A percentile compares a stretch with the other conserved stretches of the same genome.
These are phyloP conservation scores for Hypoxylon sp. DNA, from an alignment of 2,329 filamentous ascomycete species.

Conservation along the genomic window DNA sequence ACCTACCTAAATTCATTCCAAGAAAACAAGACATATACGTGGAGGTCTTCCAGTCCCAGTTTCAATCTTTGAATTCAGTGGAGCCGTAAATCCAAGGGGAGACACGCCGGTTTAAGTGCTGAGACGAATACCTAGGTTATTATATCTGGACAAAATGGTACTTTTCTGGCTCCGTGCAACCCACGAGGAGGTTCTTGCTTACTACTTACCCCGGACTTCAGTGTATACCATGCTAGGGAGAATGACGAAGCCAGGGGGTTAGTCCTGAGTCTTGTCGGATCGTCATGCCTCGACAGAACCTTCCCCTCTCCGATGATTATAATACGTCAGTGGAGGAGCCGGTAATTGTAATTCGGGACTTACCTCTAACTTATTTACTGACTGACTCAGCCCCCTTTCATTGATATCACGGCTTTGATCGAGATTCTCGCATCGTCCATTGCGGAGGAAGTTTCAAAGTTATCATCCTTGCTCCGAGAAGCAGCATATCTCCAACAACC, in stretches of 20 bases:
- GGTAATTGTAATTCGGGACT: background rate
- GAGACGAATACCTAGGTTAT: no score
- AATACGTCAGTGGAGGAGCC: background rate
- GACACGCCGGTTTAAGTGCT: background rate
- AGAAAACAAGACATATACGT: background rate
- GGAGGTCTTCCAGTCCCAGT: background rate
- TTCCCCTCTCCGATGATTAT: background rate
- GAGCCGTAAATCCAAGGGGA: background rate
- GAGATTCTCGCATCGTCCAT: conserved; percentile 34
- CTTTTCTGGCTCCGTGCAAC: background rate
- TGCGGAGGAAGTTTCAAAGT: conserved; percentile 27
- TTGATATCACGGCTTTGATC: conserved; percentile 30
- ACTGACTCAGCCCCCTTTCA: background rate
- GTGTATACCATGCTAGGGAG: background rate
- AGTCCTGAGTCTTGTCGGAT: background rate
- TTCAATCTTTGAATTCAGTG: background rate
- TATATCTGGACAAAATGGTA: no score
- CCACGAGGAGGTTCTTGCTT: background rate
- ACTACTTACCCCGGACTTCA: background rate
- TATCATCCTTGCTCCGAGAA: conserved; percentile 32
- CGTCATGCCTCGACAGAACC: background rate
- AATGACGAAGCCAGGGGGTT: background rate
- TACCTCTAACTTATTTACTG: background rate
- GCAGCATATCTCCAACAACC: conserved; percentile 30
- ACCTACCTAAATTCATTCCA: background rate